phyloP scores from a whole-genome alignment of 2,329 filamentous ascomycete species.

The Colletotrichum tamarilloi region DNA sequence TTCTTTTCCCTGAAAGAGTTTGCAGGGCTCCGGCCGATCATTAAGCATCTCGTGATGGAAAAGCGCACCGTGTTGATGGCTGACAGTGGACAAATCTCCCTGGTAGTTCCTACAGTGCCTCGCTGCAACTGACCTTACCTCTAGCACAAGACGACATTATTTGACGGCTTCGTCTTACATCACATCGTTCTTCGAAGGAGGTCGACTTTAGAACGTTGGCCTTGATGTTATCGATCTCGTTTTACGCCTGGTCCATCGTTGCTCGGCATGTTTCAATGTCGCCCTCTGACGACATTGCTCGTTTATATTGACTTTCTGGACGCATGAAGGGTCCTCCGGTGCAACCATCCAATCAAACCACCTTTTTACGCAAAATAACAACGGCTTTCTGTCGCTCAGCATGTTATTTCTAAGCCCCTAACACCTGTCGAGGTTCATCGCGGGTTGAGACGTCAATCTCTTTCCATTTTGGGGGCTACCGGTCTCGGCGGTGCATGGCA shows the following conservation, averaged over 20 bases:
- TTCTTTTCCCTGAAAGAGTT: conserved; percentile 4
- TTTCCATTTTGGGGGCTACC: conserved; percentile 16
- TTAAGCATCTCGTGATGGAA: not conserved
- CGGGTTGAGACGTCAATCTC: conserved; percentile 15
- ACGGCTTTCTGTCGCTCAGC: not conserved
- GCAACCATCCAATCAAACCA: not conserved
- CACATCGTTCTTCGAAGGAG: not conserved
- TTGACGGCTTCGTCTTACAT: not conserved
- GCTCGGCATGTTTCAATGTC: not conserved
- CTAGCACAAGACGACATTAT: not conserved
- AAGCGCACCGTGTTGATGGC: conserved; percentile 10
- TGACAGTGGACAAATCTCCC: not conserved
- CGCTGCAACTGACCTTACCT: not conserved
- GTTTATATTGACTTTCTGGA: not conserved
- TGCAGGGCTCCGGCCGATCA: conserved; percentile 29
- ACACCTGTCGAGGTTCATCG: conserved; percentile 5
- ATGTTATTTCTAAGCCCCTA: conserved; percentile 5
- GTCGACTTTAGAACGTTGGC: not conserved
- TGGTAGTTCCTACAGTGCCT: not conserved
- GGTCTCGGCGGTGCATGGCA: conserved; percentile 23
- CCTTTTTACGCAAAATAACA: not conserved
- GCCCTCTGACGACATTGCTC: conserved; percentile 1
- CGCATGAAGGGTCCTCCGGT: not conserved
- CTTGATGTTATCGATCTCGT: not conserved
- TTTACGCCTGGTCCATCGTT: not conserved